Evolutionary conservation across 1,284 basidiomycete genomes (phyloP), one percentile per base, ranked within the genome.

Genomic region (Fomitiporia mediterranea): DNA sequence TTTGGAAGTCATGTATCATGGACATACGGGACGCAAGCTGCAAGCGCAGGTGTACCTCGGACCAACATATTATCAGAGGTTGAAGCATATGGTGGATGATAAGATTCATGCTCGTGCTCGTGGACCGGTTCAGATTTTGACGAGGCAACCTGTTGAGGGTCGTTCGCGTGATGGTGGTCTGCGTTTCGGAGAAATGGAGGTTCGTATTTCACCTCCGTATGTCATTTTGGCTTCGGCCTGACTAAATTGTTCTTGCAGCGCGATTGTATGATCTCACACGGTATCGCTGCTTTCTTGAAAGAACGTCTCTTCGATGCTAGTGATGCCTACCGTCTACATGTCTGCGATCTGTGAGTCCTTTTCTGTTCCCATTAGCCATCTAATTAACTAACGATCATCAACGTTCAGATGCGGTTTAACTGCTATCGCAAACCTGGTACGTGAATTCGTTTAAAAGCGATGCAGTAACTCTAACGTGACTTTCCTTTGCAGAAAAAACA

Each of bases 21-120:
- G 97, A 4, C 96, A 99, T 70, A 98, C 96, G 1, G 96, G 97
- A 30, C 85, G 86, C 60, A 99, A 99, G 72, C 80, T 99, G 4
- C 94, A 98, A 69, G 96, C 97, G 17, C 97, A 99, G 69, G 87
- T 98, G 13, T 99, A 98, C 73, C 86, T 99, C 61, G 97, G 97
- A 3, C 96, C 96, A 9, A 99, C 97, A 1, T 99, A 99, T 73
- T 99, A 99, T 72, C 96, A 99, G 72, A 89, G 96, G 52, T 79
- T 99, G 64, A 99, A 99, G 77, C 96, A 99, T 75, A 99, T 99
- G 96, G 96, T 99, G 51, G 95, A 98, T 70, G 96, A 99, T 75
- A 99, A 99, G 78, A 99, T 99, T 61, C 96, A 99, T 74, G 96
- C 95, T 25, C 86, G 96, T 63, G 97, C 97, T 13, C 77, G 97